Evolutionary conservation across 108 stramenopile genomes (phyloP).

Genomic region (Nitzschia putrida): DNA sequence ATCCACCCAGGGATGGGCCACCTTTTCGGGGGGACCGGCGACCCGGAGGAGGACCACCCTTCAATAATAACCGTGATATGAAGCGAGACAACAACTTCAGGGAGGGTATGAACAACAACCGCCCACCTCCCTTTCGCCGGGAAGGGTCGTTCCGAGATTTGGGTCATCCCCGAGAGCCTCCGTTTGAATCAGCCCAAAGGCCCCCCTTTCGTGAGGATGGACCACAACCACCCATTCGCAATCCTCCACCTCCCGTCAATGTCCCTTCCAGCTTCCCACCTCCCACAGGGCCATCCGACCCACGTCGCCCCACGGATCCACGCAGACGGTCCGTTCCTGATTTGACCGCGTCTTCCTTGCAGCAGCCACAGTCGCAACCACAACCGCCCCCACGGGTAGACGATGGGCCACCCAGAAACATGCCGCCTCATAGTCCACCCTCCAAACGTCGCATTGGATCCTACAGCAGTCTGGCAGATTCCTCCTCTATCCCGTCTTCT

Average conservation of each 20-base stretch:
- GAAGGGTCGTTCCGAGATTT: conserved; percentile 1
- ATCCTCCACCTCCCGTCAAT: conserved; percentile 14
- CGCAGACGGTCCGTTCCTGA: conserved; percentile 20
- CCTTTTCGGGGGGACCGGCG: conserved; percentile 3
- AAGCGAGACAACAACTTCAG: not conserved
- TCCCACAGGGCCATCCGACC: not conserved
- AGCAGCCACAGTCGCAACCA: not conserved
- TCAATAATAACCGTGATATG: not conserved
- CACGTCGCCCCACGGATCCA: conserved; percentile 44
- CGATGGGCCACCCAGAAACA: conserved; percentile 3
- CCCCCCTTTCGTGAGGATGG: conserved; percentile 1
- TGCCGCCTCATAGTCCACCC: conserved; percentile 10
- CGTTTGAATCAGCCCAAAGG: not conserved
- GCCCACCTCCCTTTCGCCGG: conserved; percentile 1
- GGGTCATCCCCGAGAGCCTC: not conserved
- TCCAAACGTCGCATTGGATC: conserved; percentile 28
- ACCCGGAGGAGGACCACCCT: not conserved
- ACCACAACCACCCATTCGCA: conserved; percentile 6
- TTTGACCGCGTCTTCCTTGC: not conserved
- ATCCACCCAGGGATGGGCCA: not conserved
- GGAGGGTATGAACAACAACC: not conserved
- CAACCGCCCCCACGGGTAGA: not conserved
- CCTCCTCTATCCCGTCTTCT: conserved; percentile 11
- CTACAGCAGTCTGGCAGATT: conserved; percentile 45
- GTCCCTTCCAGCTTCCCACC: not conserved